A percentile compares a stretch with the other conserved stretches of the same genome.
phyloP scores from a whole-genome alignment of 139 green algal genomes.

The Closterium sp. region DNA sequence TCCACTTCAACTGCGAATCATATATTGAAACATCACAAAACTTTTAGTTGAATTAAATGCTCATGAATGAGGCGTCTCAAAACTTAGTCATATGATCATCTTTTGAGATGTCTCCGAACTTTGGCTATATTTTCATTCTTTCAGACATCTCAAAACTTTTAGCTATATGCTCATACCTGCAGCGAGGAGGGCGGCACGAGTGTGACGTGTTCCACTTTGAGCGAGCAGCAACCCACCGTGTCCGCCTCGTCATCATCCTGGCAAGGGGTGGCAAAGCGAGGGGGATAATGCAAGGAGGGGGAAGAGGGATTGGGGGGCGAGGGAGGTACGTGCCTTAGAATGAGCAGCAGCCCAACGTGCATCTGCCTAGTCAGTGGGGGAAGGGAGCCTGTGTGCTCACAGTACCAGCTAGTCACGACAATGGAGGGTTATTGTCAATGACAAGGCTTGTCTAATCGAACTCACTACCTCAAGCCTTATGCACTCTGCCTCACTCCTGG shows the following conservation, averaged over 20 bases:
- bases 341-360: constrained; percentile 95
- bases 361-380: too few species aligned
- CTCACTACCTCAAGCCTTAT: constrained; percentile 80
- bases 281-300: too few species aligned
- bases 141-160: not conserved
- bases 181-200: constrained; percentile 8
- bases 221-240: constrained; percentile 94
- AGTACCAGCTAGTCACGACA: too few species aligned
- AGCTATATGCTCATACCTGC: not conserved
- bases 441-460: not conserved
- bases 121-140: not conserved
- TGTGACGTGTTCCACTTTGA: constrained; percentile 74
- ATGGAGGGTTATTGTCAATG: too few species aligned
- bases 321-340: constrained; percentile 75
- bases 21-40: too few species aligned
- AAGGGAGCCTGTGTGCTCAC: too few species aligned
- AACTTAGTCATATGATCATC: not conserved
- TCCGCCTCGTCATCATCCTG: constrained; percentile 86
- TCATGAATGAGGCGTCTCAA: not conserved
- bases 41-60: too few species aligned
- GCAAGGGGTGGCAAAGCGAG: too few species aligned
- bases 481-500: constrained; percentile 43
- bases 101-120: too few species aligned
- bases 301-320: not conserved
- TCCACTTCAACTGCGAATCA: too few species aligned